These are phyloP conservation scores for Candida albicans DNA, from an alignment of 1,139 yeast genomes.

Conservation along the genomic window DNA sequence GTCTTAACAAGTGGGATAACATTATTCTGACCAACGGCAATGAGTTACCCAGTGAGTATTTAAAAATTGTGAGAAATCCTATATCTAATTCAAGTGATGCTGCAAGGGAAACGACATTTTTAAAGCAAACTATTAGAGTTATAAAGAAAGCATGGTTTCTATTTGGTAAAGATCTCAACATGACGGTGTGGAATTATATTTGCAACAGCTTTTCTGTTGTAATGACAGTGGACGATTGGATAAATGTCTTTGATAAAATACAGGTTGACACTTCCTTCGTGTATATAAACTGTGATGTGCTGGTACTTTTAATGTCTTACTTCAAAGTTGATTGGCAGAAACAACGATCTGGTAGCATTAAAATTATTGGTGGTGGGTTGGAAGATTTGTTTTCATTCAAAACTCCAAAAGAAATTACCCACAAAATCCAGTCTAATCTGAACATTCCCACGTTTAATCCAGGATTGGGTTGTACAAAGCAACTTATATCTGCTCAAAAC, in stretches of 20 bases:
- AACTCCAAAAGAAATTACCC: not conserved
- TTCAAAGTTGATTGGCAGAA: not conserved
- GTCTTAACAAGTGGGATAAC: not conserved
- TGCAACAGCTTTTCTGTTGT: constrained; percentile 2
- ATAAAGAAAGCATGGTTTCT: not conserved
- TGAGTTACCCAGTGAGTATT: not conserved
- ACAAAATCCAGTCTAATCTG: not conserved
- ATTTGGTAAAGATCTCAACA: not conserved
- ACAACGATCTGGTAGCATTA: not conserved
- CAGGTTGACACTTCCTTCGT: not conserved
- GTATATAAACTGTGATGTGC: constrained; percentile 3
- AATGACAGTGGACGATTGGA: constrained; percentile 5
- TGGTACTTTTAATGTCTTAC: constrained; percentile 1
- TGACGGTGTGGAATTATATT: constrained; percentile 1
- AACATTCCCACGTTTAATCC: constrained; percentile 28
- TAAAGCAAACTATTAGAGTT: not conserved
- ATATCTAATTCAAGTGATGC: not conserved
- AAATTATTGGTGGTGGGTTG: constrained; percentile 8
- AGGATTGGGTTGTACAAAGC: constrained; percentile 39
- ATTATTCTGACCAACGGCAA: not conserved
- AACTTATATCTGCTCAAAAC: constrained; percentile 35
- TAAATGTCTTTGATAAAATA: not conserved
- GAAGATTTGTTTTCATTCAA: constrained; percentile 1
- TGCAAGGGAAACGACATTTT: not conserved
- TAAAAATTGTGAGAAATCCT: not conserved